Evolutionary conservation across 1,139 yeast genomes (phyloP), one percentile per base, ranked within the genome.

Genomic region (Pichia sp.): DNA sequence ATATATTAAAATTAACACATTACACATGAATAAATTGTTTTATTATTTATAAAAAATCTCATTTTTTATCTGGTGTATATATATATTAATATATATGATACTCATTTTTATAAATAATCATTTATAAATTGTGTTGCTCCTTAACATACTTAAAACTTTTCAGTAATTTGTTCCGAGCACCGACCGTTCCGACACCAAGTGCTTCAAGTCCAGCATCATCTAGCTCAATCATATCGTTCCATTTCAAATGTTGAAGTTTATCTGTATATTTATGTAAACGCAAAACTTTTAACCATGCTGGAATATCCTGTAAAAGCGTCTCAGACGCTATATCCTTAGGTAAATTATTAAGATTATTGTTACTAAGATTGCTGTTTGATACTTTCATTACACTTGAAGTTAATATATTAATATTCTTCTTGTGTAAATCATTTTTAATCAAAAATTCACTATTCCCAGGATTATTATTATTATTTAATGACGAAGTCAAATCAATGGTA

Each of bases 231-330:
- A 92, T 72, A 42, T 84, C 85, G 51, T 74, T 70, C 98, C 98
- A 92, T 28, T 76, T 73, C 53, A 82, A 70, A 53, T 80, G 82
- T 60, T 82, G 79, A 53, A 92, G 71, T 47, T 85, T 83, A 28
- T 82, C 92, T 4, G 97, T 90, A 66, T 92, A 92, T 66, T 92
- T 92, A 70, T 92, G 98, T 58, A 92, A 72, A 51, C 99, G 72
- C 52, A 92, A 70, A 23, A 90, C 75, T 62, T 95, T 82, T 62
- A 92, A 72, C 98, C 98, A 92, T 4, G 87, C 84, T 3, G 97
- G 95, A 45, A 92, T 80, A 62, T 92, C 94, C 51, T 73, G 70
- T 58, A 89, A 69, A 50, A 87, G 66, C 45, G 78, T 79, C 34
- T 73, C 68, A 55, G 80, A 83, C 24, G 87, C 73, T 43, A 82